Percentiles rank a stretch among this genome's conserved stretches.
Conservation (phyloP, 1,284 basidiomycete genomes). For the Marasmius sp. region DNA sequence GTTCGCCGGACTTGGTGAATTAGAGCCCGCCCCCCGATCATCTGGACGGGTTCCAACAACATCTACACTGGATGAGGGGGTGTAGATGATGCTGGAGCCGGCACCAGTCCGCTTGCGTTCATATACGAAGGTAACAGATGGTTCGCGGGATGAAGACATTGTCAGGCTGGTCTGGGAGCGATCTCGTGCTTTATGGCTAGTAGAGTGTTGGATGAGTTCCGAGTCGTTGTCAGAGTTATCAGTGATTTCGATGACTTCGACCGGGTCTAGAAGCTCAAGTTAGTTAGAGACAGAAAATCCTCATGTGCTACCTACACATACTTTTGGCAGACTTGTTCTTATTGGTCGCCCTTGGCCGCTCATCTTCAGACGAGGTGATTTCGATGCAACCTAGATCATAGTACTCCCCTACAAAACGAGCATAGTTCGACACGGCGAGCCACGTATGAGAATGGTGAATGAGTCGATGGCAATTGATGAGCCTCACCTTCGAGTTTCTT, state of each 20-base stretch:
- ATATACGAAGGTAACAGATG: neutral
- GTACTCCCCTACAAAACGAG: neutral
- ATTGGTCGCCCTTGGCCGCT: neutral
- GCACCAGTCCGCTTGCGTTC: neutral
- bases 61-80: neutral
- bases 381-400: neutral
- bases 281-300: neutral
- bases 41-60: neutral
- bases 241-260: too few relatives aligned
- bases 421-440: neutral
- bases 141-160: neutral
- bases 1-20: neutral
- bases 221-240: too few relatives aligned
- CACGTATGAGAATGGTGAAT: neutral
- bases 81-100: neutral
- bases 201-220: too few relatives aligned
- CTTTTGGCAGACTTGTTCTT: neutral
- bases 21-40: neutral
- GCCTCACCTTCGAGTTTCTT: too few relatives aligned
- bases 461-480: neutral
- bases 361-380: neutral
- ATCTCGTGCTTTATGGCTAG: too few relatives aligned
- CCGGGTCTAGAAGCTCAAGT: too few relatives aligned
- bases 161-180: neutral
- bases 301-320: neutral